A percentile compares a stretch with the other conserved stretches of the same genome.
Conservation (phyloP, 192 early-diverging fungal genomes). For the Bifiguratus adelaidae region DNA sequence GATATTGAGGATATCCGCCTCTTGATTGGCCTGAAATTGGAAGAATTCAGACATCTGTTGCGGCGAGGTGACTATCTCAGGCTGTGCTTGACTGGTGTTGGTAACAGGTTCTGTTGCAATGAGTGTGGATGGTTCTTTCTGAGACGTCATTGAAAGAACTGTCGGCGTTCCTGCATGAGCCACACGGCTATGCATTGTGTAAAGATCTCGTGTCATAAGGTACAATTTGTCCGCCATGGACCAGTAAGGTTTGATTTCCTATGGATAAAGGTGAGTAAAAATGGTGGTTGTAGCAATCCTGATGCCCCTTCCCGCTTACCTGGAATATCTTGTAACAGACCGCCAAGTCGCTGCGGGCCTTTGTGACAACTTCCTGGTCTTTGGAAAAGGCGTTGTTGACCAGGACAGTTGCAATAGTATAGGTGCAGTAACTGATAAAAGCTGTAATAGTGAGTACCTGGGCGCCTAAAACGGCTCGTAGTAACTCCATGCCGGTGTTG, state of each 20-base stretch:
- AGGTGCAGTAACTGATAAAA: constrained; percentile 33
- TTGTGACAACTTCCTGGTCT: constrained; percentile 17
- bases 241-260: constrained; percentile 34
- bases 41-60: too few relatives aligned
- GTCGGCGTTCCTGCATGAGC: too few relatives aligned
- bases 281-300: not conserved
- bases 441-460: constrained; percentile 20
- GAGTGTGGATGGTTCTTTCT: too few relatives aligned
- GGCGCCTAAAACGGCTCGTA: constrained; percentile 16
- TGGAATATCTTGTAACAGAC: constrained; percentile 27
- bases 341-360: constrained; percentile 24
- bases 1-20: too few relatives aligned
- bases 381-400: constrained; percentile 30
- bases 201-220: constrained; percentile 39
- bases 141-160: too few relatives aligned
- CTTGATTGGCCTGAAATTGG: too few relatives aligned
- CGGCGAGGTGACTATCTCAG: too few relatives aligned
- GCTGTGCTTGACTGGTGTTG: too few relatives aligned
- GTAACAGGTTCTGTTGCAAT: too few relatives aligned
- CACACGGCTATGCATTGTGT: constrained; percentile 26
- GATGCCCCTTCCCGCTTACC: constrained; percentile 1
- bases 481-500: constrained; percentile 22
- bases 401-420: constrained; percentile 38
- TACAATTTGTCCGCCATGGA: constrained; percentile 40
- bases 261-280: constrained; percentile 1